These are phyloP conservation scores for Leptographium lundbergii DNA, from an alignment of 2,329 filamentous ascomycete species.

Conservation along the genomic window DNA sequence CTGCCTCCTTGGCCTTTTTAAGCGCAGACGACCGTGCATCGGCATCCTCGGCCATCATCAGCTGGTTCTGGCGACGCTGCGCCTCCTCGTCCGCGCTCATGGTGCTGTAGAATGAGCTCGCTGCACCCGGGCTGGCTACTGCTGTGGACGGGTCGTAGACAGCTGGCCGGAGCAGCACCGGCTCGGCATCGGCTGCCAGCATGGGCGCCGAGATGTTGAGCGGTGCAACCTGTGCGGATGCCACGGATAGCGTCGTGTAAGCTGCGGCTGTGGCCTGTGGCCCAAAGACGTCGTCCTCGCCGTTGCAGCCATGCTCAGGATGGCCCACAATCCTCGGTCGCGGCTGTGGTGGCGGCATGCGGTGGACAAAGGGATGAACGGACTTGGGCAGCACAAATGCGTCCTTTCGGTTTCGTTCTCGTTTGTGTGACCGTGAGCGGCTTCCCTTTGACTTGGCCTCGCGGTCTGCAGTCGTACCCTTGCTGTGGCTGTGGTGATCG, in stretches of 20 bases:
- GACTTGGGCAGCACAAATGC: not conserved
- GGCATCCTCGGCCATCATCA: slow-evolving; percentile 36
- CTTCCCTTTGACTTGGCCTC: not conserved
- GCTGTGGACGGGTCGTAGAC: slow-evolving; percentile 36
- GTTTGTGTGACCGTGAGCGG: not conserved
- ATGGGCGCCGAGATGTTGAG: slow-evolving; percentile 37
- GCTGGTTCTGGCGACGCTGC: slow-evolving; percentile 26
- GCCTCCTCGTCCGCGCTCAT: slow-evolving; percentile 38
- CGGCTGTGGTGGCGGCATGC: slow-evolving; percentile 8
- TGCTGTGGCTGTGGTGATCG: not conserved
- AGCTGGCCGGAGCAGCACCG: slow-evolving; percentile 41
- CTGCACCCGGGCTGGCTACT: not conserved
- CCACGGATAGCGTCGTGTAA: not conserved
- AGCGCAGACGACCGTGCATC: slow-evolving; percentile 41
- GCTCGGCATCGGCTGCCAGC: slow-evolving; percentile 33
- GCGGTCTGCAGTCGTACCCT: not conserved
- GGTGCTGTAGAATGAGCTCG: slow-evolving; percentile 2
- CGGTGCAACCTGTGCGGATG: slow-evolving; percentile 6
- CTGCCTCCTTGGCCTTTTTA: slow-evolving; percentile 45
- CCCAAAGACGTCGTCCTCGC: slow-evolving; percentile 10
- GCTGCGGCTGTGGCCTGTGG: slow-evolving; percentile 6
- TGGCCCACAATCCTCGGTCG: slow-evolving; percentile 1
- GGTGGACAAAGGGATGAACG: slow-evolving; percentile 9
- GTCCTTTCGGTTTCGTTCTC: slow-evolving; percentile 5
- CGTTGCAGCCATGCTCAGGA: not conserved